These are phyloP conservation scores for Limonium bicolor DNA, from an alignment of 148 eudicot genomes.

Conservation along the genomic window DNA sequence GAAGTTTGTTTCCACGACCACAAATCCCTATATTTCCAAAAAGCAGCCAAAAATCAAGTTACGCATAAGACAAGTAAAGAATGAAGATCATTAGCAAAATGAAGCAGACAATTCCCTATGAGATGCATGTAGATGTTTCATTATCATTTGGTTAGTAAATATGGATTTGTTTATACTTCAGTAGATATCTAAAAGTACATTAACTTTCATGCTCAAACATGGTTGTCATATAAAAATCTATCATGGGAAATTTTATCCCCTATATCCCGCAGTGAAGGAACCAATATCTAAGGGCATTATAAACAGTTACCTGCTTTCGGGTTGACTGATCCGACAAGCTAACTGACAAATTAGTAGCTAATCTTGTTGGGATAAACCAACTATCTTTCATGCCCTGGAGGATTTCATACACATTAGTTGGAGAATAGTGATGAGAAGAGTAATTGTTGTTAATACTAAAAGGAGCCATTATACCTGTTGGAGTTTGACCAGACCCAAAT, in stretches of 20 bases:
- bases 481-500: constrained; percentile 81
- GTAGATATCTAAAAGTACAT: no score
- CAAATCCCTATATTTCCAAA: constrained; percentile 98
- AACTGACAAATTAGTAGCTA: constrained; percentile 81
- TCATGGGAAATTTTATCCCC: no score
- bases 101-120: no score
- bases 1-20: constrained; percentile 94
- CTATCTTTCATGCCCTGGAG: constrained; percentile 89
- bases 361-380: constrained; percentile 91
- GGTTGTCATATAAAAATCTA: no score
- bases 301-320: constrained; percentile 55
- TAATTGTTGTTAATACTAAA: background rate
- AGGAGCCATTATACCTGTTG: constrained; percentile 49
- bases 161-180: no score
- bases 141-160: no score
- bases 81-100: no score
- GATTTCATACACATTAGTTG: constrained; percentile 5
- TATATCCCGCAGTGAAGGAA: no score
- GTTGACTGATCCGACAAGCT: constrained; percentile 79
- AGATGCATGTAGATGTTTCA: no score
- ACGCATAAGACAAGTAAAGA: no score
- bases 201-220: no score
- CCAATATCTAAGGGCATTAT: background rate
- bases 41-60: no score
- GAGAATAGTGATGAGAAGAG: background rate